Percentiles rank a stretch among this genome's conserved stretches.
Conservation (phyloP, 2,329 filamentous ascomycete genomes). For the Trichophyton benhamiae region DNA sequence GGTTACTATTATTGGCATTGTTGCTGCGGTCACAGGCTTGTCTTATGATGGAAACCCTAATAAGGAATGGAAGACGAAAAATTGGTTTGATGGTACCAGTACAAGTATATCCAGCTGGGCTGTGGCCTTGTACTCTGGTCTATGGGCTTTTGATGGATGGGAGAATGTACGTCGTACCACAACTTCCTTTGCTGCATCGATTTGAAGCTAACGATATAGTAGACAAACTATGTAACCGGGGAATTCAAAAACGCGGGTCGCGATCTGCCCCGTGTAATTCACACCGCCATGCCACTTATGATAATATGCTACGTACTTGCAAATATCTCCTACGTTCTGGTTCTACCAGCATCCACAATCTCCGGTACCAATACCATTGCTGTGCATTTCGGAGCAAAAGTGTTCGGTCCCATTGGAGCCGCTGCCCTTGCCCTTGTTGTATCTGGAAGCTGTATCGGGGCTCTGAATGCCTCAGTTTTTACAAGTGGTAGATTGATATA, state of each 20-base stretch:
- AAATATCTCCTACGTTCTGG: slow-evolving; percentile 88
- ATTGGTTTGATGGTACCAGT: slow-evolving; percentile 82
- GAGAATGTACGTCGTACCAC: slow-evolving; percentile 61
- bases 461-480: slow-evolving; percentile 87
- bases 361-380: slow-evolving; percentile 90
- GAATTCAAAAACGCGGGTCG: slow-evolving; percentile 87
- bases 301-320: slow-evolving; percentile 83
- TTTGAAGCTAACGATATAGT: neutral
- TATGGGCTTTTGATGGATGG: slow-evolving; percentile 99
- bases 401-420: slow-evolving; percentile 74
- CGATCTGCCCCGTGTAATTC: slow-evolving; percentile 86
- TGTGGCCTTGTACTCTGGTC: slow-evolving; percentile 81
- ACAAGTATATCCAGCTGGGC: slow-evolving; percentile 76
- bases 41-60: slow-evolving; percentile 65
- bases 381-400: slow-evolving; percentile 78
- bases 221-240: slow-evolving; percentile 96
- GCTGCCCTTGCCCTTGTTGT: slow-evolving; percentile 81
- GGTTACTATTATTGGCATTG: slow-evolving; percentile 74
- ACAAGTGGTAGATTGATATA: slow-evolving; percentile 87
- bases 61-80: slow-evolving; percentile 70
- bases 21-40: slow-evolving; percentile 76
- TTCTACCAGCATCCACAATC: slow-evolving; percentile 68
- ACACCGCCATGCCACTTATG: slow-evolving; percentile 90
- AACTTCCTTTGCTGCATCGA: slow-evolving; percentile 1
- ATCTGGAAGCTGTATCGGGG: slow-evolving; percentile 82